Conservation (phyloP, 345 rosid genomes). For the Salix suchowensis region DNA sequence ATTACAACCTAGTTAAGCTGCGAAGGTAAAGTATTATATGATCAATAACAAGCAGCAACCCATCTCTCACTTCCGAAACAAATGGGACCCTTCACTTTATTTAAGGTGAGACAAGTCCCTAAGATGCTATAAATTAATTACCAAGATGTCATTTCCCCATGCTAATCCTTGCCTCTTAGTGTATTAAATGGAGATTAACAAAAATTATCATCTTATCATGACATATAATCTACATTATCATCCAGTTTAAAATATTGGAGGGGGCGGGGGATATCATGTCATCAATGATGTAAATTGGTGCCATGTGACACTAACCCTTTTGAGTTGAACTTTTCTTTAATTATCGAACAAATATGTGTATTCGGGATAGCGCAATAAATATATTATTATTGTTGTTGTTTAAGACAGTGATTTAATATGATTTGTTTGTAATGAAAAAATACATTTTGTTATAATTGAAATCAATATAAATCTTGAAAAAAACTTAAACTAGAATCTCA, state of each 20-base stretch:
- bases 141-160: not conserved
- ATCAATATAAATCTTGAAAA: too few species aligned
- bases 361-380: too few species aligned
- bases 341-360: too few species aligned
- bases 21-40: not conserved
- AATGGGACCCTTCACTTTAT: constrained; percentile 12
- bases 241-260: not conserved
- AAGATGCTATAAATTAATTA: not conserved
- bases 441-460: too few species aligned
- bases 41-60: constrained; percentile 3
- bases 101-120: constrained; percentile 7
- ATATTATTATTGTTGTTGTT: too few species aligned
- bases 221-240: constrained; percentile 22
- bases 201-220: constrained; percentile 29
- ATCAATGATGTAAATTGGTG: not conserved
- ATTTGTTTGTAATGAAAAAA: too few species aligned
- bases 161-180: not conserved
- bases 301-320: not conserved
- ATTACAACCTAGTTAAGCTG: not conserved
- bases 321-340: not conserved
- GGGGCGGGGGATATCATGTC: not conserved
- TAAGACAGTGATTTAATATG: too few species aligned
- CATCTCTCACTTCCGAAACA: constrained; percentile 18
- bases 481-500: too few species aligned
- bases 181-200: not conserved